These are phyloP conservation scores for Lichtheimia ornata DNA, from an alignment of 371 early-diverging fungal species.

Conservation along the genomic window DNA sequence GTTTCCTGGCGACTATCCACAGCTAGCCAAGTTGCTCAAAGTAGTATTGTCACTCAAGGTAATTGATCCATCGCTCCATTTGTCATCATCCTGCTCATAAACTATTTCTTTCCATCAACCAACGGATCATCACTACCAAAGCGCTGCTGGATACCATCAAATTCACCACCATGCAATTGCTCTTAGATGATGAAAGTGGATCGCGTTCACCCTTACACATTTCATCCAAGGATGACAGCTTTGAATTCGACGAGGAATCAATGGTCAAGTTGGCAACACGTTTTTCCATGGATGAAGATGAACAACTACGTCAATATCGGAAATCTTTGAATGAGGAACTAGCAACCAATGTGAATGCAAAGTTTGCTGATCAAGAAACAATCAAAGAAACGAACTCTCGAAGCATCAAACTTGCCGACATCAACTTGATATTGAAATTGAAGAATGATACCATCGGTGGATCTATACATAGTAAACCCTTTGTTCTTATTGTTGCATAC, in stretches of 20 bases:
- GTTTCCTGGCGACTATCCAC: not conserved
- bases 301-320: not conserved
- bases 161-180: not conserved
- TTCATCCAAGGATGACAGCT: constrained; percentile 2
- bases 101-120: not conserved
- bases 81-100: not conserved
- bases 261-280: constrained; percentile 7
- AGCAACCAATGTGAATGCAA: not conserved
- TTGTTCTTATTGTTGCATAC: too few relatives aligned
- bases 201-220: not conserved
- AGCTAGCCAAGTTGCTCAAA: constrained; percentile 1
- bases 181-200: constrained; percentile 3
- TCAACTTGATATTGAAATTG: too few relatives aligned
- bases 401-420: too few relatives aligned
- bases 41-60: constrained; percentile 2
- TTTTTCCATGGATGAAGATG: not conserved
- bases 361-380: not conserved
- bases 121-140: not conserved
- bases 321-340: not conserved
- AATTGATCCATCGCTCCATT: not conserved
- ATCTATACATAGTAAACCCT: too few relatives aligned
- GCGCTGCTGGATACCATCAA: not conserved
- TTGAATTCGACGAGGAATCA: constrained; percentile 4
- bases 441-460: too few relatives aligned
- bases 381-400: too few relatives aligned